These are phyloP conservation scores for Ogataea pilisensis DNA, from an alignment of 805 yeast genomes.

Conservation along the genomic window DNA sequence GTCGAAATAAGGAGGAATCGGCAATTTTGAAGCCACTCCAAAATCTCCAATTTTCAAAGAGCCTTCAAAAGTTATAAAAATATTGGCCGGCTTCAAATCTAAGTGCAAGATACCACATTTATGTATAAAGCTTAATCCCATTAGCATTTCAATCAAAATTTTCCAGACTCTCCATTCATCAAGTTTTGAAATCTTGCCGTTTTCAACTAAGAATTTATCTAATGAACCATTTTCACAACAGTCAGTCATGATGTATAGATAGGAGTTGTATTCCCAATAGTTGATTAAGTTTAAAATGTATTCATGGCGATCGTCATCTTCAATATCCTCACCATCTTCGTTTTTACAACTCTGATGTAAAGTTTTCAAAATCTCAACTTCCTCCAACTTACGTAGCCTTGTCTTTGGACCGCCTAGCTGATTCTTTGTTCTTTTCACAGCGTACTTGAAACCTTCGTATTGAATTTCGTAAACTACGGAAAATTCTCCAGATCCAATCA, in stretches of 20 bases:
- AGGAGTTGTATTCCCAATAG: constrained; percentile 77
- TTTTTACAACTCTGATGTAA: constrained; percentile 35
- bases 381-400: constrained; percentile 61
- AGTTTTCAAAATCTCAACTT: constrained; percentile 62
- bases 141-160: constrained; percentile 75
- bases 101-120: constrained; percentile 72
- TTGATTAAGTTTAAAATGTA: constrained; percentile 75
- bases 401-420: constrained; percentile 57
- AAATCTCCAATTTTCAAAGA: constrained; percentile 92
- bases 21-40: constrained; percentile 85
- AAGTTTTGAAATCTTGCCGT: constrained; percentile 67
- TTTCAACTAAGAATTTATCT: constrained; percentile 73
- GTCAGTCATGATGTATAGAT: constrained; percentile 88
- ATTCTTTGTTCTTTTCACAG: constrained; percentile 81
- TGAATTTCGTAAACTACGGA: constrained; percentile 82
- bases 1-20: constrained; percentile 70
- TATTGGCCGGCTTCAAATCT: constrained; percentile 93
- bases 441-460: constrained; percentile 65
- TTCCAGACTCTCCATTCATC: constrained; percentile 99
- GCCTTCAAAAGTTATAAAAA: constrained; percentile 93
- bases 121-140: constrained; percentile 81
- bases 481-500: constrained; percentile 84
- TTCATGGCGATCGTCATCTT: constrained; percentile 59
- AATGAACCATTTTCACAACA: constrained; percentile 89
- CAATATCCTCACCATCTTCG: constrained; percentile 11